Base-by-base conservation (phyloP, 441 rosid genomes). In the Erodium trifolium region DNA sequence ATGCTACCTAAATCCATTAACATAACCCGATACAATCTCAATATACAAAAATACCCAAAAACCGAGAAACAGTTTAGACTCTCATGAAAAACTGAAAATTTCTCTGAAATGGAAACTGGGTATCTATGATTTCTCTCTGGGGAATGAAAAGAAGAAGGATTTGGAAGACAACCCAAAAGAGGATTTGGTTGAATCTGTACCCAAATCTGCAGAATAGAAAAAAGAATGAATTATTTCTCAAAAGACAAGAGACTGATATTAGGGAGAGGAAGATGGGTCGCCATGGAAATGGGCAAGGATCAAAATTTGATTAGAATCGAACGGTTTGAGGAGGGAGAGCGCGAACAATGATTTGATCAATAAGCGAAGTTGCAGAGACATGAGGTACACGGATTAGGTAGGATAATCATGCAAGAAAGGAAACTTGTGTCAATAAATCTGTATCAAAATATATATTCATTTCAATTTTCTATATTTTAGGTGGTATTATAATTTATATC, bases 1-100 rank as follows among this genome's bases (percentile, higher is more conserved):
- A 85, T 85, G 80, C 83, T 83, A 75, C 86, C 92, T 67, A 86
- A 70, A 31, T 91, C 97, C 99, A 90, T 94, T 69, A 68, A 70
- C 55, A 65, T 63, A 69, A 71, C 77, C 34, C 37, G 7, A 43
- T 64, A 19, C 60, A 2, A 29, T 41, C 49, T 8, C 49, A 11
- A 9, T 5, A 43, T 1, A 13, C 17, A 37, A 12, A 51, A 45
- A 18, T 2, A 49, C 27, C 29, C 69, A 8, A 57, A 57, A 71
- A 27, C n/a, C 37, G 37, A 34, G 37, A 43, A 43, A 43, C 12
- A 43, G 12, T 2, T 9, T 2, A 43, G 49, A 43, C 12, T 43
- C 49, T 43, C 49, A 43, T 43, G 49, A 43, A 43, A 43, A 43
- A 9, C 49, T 11, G 12, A 8, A 43, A 43, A 2, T 43, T 34